Conservation (phyloP, 306 rosid species). For the Cercis canadensis region DNA sequence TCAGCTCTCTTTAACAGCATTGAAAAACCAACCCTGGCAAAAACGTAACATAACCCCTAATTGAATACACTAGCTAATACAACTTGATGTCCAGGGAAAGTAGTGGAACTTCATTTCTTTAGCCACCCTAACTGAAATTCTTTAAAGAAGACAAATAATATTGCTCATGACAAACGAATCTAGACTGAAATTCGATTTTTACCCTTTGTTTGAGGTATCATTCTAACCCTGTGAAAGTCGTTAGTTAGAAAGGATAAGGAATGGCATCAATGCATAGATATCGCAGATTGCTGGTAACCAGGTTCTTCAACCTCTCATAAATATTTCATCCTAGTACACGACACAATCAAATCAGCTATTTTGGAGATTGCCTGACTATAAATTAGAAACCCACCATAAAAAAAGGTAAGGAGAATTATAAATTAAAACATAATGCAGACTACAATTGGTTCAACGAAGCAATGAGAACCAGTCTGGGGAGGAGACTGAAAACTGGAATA, state of each 20-base stretch:
- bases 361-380: conserved; percentile 2
- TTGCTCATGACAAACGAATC: conserved; percentile 16
- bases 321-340: conserved; percentile 28
- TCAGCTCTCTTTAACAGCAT: conserved; percentile 70
- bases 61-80: conserved; percentile 42
- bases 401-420: background rate
- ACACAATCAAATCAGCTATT: conserved; percentile 4
- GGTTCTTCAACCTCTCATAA: conserved; percentile 33
- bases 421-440: conserved; percentile 14
- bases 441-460: background rate
- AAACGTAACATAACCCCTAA: conserved; percentile 41
- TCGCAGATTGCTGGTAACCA: background rate
- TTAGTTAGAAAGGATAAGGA: conserved; percentile 17
- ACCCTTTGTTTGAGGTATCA: conserved; percentile 12
- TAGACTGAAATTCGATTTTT: conserved; percentile 5
- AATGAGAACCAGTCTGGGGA: background rate
- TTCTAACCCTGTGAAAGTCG: conserved; percentile 14
- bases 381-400: background rate
- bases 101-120: conserved; percentile 41
- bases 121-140: conserved; percentile 41
- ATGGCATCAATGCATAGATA: background rate
- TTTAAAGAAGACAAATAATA: conserved; percentile 17
- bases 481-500: background rate
- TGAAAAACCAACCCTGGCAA: conserved; percentile 56
- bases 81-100: conserved; percentile 35